Conservation (phyloP, 139 green algal genomes). For the Picochlorum sp. region DNA sequence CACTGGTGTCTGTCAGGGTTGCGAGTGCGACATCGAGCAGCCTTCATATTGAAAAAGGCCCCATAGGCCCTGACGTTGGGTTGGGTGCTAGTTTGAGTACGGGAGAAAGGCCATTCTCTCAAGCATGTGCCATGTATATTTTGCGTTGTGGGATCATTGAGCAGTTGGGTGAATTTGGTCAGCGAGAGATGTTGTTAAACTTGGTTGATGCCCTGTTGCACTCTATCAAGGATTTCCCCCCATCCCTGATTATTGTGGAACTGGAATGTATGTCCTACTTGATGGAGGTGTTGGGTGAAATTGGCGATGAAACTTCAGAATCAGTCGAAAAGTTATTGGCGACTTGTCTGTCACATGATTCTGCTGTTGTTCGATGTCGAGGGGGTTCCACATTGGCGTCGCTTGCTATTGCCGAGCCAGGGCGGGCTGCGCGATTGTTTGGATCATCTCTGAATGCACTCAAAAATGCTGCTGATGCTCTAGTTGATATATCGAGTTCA, state of each 20-base stretch:
- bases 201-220: conserved; percentile 39
- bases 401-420: conserved; percentile 48
- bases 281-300: conserved; percentile 69
- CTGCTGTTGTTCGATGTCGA: conserved; percentile 34
- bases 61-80: conserved; percentile 19
- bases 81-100: conserved; percentile 24
- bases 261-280: conserved; percentile 58
- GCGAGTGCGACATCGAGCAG: conserved; percentile 12
- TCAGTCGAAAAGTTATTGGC: conserved; percentile 37
- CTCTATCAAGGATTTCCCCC: conserved; percentile 1
- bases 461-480: conserved; percentile 5
- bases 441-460: conserved; percentile 27
- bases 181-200: conserved; percentile 46
- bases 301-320: conserved; percentile 27
- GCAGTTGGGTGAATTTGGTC: conserved; percentile 54
- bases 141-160: conserved; percentile 62
- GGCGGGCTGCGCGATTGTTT: conserved; percentile 37
- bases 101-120: conserved; percentile 45
- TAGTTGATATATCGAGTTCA: conserved; percentile 21
- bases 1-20: conserved; percentile 21
- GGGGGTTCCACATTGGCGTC: conserved; percentile 54
- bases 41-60: conserved; percentile 8
- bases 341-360: conserved; percentile 26
- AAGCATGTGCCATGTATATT: conserved; percentile 72
- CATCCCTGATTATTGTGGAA: conserved; percentile 42